Evolutionary conservation across 106 monocot species (phyloP).

Genomic region (Narthecium ossifragum): DNA sequence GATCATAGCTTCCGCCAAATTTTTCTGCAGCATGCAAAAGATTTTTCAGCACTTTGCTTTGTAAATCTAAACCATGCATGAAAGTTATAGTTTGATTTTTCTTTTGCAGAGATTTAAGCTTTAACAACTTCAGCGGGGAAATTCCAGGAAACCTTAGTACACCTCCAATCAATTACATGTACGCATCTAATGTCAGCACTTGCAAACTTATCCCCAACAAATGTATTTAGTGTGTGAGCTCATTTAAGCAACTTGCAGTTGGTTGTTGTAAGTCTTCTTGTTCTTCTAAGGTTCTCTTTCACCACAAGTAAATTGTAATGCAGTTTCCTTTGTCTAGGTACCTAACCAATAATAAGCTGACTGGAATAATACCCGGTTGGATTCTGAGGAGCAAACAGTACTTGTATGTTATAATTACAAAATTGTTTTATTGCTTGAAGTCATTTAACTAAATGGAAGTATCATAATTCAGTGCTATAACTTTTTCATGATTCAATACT

Average conservation of each 20-base stretch:
- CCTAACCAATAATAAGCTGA: background rate
- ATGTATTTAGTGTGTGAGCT: too few relatives aligned
- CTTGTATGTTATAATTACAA: background rate
- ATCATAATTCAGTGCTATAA: background rate
- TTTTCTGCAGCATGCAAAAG: too few relatives aligned
- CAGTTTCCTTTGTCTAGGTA: background rate
- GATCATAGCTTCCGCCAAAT: too few relatives aligned
- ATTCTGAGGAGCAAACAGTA: background rate
- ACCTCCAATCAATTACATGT: conserved; percentile 36
- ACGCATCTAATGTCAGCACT: conserved; percentile 12
- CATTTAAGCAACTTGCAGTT: too few relatives aligned
- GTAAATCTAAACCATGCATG: too few relatives aligned
- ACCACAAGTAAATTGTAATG: too few relatives aligned
- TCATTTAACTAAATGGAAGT: background rate
- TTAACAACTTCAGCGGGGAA: conserved; percentile 41
- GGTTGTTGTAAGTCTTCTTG: background rate
- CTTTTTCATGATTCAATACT: background rate
- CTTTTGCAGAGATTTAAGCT: conserved; percentile 54
- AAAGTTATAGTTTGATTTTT: too few relatives aligned
- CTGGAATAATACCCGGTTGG: background rate
- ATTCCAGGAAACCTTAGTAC: too few relatives aligned
- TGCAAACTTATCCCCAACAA: too few relatives aligned
- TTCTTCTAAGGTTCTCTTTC: too few relatives aligned
- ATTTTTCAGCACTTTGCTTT: too few relatives aligned
- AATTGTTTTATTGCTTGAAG: background rate